Percentiles rank a stretch among this genome's conserved stretches.
phyloP scores from a whole-genome alignment of 1,284 basidiomycete species.

The Porogramme epimiltina region DNA sequence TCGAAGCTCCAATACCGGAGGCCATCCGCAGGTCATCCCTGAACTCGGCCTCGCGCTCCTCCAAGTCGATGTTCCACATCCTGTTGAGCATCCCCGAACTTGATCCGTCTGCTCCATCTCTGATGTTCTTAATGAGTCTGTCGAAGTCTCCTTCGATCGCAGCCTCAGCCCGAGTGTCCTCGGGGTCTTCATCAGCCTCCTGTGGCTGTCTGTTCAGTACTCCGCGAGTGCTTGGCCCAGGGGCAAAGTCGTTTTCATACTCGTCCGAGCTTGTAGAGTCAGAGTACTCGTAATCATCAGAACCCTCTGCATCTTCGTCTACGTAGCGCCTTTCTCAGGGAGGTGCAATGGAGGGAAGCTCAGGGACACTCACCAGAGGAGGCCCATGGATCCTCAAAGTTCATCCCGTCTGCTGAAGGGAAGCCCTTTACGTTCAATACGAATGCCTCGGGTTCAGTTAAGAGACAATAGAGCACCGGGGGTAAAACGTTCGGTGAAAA shows the following conservation, averaged over 20 bases:
- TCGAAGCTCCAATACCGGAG: constrained; percentile 63
- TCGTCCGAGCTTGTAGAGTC: constrained; percentile 5
- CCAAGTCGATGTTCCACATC: constrained; percentile 69
- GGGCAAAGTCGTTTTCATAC: neutral
- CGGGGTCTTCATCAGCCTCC: constrained; percentile 11
- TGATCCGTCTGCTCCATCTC: constrained; percentile 49
- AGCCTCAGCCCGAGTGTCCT: constrained; percentile 23
- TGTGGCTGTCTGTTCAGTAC: neutral
- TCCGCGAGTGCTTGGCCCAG: neutral
- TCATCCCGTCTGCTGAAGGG: neutral
- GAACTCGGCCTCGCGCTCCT: constrained; percentile 68
- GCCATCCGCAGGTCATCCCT: constrained; percentile 70
- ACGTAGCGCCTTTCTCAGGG: neutral
- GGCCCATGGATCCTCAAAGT: neutral
- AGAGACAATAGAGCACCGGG: too few species aligned
- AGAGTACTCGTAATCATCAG: constrained; percentile 10
- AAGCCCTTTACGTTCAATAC: too few species aligned
- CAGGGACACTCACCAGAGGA: neutral
- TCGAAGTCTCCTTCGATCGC: constrained; percentile 38
- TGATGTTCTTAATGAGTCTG: constrained; percentile 64
- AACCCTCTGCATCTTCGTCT: constrained; percentile 19
- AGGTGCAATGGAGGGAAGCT: too few species aligned
- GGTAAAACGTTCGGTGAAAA: too few species aligned
- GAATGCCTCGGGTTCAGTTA: too few species aligned
- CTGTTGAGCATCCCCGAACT: constrained; percentile 50